These are phyloP conservation scores for Vanrija pseudolonga DNA, from an alignment of 1,284 basidiomycete genomes.

Conservation along the genomic window DNA sequence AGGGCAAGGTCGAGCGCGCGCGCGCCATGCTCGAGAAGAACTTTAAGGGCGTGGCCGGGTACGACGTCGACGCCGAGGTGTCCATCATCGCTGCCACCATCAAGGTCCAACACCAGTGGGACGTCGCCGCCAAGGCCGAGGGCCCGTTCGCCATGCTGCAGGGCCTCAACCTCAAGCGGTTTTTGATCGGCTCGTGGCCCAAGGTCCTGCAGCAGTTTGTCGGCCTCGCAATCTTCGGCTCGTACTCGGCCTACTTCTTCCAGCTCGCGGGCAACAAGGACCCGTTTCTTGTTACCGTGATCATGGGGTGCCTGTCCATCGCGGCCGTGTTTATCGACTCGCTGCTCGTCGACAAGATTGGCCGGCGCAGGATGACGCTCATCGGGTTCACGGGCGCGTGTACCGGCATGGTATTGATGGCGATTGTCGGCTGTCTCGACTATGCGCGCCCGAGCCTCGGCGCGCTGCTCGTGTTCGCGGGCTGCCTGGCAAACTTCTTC, in stretches of 20 bases:
- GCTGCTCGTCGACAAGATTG: conserved; percentile 20
- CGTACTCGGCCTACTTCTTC: conserved; percentile 30
- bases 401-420: conserved; percentile 20
- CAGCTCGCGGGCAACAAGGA: conserved; percentile 30
- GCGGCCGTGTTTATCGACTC: too few relatives aligned
- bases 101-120: conserved; percentile 17
- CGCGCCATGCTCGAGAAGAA: conserved; percentile 17
- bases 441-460: conserved; percentile 26
- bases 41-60: conserved; percentile 15
- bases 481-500: conserved; percentile 17
- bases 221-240: conserved; percentile 18
- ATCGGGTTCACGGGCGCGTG: conserved; percentile 1
- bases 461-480: conserved; percentile 25
- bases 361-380: conserved; percentile 27
- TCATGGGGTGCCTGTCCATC: too few relatives aligned
- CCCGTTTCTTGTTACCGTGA: conserved; percentile 24
- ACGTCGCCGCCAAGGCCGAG: conserved; percentile 4
- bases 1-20: conserved; percentile 21
- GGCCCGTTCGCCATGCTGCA: conserved; percentile 24
- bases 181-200: conserved; percentile 30
- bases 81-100: conserved; percentile 25
- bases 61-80: conserved; percentile 19
- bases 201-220: conserved; percentile 29
- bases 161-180: conserved; percentile 24
- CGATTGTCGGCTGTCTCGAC: conserved; percentile 31